Evolutionary conservation across 352 stramenopile genomes (phyloP).

Genomic region (Pythium angustatum): DNA sequence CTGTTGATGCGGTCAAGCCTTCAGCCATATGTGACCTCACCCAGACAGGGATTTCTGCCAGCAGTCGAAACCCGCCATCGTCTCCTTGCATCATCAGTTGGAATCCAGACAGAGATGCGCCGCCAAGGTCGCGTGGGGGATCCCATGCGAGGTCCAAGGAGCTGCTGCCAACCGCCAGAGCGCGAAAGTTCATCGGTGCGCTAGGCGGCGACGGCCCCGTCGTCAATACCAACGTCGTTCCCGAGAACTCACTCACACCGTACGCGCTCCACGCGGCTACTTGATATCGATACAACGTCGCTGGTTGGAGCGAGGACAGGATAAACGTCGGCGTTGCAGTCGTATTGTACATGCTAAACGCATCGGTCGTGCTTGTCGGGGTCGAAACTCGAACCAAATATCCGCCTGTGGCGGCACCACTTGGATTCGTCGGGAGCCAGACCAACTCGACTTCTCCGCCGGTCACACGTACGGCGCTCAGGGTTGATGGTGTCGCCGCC

Average conservation of each 20-base stretch:
- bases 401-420: slow-evolving; percentile 2
- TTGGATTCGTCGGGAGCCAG: slow-evolving; percentile 25
- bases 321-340: slow-evolving; percentile 29
- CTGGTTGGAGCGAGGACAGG: slow-evolving; percentile 37
- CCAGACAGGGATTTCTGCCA: background rate
- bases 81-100: slow-evolving; percentile 20
- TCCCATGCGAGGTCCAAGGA: slow-evolving; percentile 40
- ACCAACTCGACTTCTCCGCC: slow-evolving; percentile 53
- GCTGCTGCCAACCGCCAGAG: slow-evolving; percentile 17
- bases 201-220: slow-evolving; percentile 35
- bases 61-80: background rate
- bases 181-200: slow-evolving; percentile 24
- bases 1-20: slow-evolving; percentile 37
- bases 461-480: slow-evolving; percentile 29
- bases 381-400: slow-evolving; percentile 44
- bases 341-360: slow-evolving; percentile 50
- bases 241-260: slow-evolving; percentile 41
- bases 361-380: slow-evolving; percentile 8
- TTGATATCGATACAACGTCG: slow-evolving; percentile 38
- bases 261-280: slow-evolving; percentile 54
- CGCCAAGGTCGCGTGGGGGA: slow-evolving; percentile 39
- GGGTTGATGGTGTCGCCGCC: slow-evolving; percentile 18
- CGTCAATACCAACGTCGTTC: slow-evolving; percentile 30
- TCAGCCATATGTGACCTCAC: slow-evolving; percentile 20
- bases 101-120: slow-evolving; percentile 33